These are phyloP conservation scores for Candida pseudoglaebosa DNA, from an alignment of 805 yeast species.

Conservation along the genomic window DNA sequence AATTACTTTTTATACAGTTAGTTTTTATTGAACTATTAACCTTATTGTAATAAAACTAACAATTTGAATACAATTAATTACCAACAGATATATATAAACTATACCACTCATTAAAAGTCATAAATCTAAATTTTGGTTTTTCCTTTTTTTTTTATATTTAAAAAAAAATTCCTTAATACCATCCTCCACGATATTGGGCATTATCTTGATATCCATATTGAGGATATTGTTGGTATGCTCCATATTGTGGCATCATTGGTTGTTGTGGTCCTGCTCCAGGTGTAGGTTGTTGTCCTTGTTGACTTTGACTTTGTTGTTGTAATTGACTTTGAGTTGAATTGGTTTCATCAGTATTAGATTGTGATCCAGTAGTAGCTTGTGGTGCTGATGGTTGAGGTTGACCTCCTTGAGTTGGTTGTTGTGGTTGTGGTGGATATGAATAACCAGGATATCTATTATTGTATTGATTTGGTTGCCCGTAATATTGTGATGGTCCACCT, in stretches of 20 bases:
- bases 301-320: constrained; percentile 18
- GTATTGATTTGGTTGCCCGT: constrained; percentile 25
- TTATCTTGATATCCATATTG: constrained; percentile 44
- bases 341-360: constrained; percentile 4
- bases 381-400: constrained; percentile 5
- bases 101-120: constrained; percentile 4
- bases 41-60: constrained; percentile 2
- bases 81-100: constrained; percentile 3
- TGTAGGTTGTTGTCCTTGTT: constrained; percentile 21
- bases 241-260: constrained; percentile 40
- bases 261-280: constrained; percentile 33
- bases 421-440: constrained; percentile 26
- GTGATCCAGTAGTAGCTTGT: constrained; percentile 3
- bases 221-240: constrained; percentile 45
- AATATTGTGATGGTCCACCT: constrained; percentile 22
- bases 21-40: constrained; percentile 4
- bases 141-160: no score
- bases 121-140: constrained; percentile 7
- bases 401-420: constrained; percentile 8
- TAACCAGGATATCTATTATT: constrained; percentile 30
- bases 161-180: constrained; percentile 34
- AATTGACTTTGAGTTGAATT: constrained; percentile 7
- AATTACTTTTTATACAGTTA: constrained; percentile 2
- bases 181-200: constrained; percentile 38
- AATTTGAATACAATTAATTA: constrained; percentile 1